Evolutionary conservation across 495 filamentous ascomycete genomes (phyloP).

Genomic region (Astrothelium subdiscretum): DNA sequence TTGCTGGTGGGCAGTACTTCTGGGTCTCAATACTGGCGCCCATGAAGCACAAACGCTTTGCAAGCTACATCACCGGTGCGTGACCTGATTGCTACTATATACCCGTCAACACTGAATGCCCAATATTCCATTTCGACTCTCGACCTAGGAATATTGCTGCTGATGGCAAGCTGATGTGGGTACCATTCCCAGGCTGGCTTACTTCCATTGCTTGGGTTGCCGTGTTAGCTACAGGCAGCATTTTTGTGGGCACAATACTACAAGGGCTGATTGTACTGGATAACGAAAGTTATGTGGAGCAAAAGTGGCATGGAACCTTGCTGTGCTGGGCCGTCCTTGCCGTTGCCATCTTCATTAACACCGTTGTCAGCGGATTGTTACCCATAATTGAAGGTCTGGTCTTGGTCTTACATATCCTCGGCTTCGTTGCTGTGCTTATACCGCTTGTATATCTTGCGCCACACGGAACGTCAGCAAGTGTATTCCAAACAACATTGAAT

Average conservation of each 20-base stretch:
- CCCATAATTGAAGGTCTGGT: conserved; percentile 15
- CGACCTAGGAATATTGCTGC: too few species aligned
- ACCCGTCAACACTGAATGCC: neutral
- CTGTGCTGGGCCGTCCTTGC: conserved; percentile 16
- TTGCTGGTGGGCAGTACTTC: conserved; percentile 26
- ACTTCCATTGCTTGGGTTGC: conserved; percentile 20
- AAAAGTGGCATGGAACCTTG: conserved; percentile 23
- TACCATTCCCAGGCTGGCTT: conserved; percentile 17
- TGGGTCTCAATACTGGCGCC: conserved; percentile 29
- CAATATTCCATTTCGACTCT: too few species aligned
- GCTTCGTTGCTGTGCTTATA: conserved; percentile 15
- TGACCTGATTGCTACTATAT: neutral
- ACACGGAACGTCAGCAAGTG: neutral
- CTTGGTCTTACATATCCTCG: conserved; percentile 14
- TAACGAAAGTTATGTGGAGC: conserved; percentile 16
- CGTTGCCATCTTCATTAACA: conserved; percentile 18
- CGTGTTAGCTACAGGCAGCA: conserved; percentile 11
- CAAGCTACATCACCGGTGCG: conserved; percentile 22
- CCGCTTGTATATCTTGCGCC: conserved; percentile 14
- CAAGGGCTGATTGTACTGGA: conserved; percentile 20
- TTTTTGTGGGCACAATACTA: conserved; percentile 16
- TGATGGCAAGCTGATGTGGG: too few species aligned
- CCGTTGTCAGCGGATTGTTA: conserved; percentile 11
- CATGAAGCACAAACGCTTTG: conserved; percentile 14
- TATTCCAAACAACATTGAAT: conserved; percentile 11